A percentile compares a stretch with the other conserved stretches of the same genome.
Evolutionary conservation across 2,329 filamentous ascomycete species (phyloP).

Genomic region (Arachnomyces sp.): DNA sequence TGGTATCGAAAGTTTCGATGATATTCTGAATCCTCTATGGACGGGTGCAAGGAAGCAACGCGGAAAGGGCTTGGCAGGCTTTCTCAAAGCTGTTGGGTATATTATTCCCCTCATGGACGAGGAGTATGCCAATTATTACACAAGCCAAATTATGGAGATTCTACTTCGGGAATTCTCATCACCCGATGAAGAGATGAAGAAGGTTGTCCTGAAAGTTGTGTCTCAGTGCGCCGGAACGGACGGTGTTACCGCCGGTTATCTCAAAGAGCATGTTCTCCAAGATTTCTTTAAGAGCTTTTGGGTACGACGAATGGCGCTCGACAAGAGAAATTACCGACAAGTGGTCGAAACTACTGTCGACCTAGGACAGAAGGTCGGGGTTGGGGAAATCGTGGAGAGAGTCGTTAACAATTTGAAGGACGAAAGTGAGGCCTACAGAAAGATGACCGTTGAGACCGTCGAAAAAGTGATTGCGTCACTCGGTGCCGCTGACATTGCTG

Average conservation of each 20-base stretch:
- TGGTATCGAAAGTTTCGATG: slow-evolving; percentile 97
- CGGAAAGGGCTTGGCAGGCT: slow-evolving; percentile 90
- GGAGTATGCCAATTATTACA: slow-evolving; percentile 99
- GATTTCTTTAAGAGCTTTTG: slow-evolving; percentile 99
- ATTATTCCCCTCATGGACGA: slow-evolving; percentile 99
- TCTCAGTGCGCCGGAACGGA: slow-evolving; percentile 92
- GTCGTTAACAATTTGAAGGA: slow-evolving; percentile 96
- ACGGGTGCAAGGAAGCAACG: slow-evolving; percentile 92
- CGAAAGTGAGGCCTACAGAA: slow-evolving; percentile 93
- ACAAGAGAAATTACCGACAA: slow-evolving; percentile 95
- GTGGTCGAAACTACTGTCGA: slow-evolving; percentile 98
- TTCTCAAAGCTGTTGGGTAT: slow-evolving; percentile 94
- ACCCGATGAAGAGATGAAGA: slow-evolving; percentile 99
- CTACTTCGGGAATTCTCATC: slow-evolving; percentile 91
- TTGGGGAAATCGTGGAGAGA: slow-evolving; percentile 85
- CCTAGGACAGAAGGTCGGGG: slow-evolving; percentile 94
- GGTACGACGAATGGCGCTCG: slow-evolving; percentile 92
- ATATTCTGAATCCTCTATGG: slow-evolving; percentile 95
- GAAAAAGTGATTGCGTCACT: slow-evolving; percentile 93
- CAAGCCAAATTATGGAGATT: slow-evolving; percentile 98
- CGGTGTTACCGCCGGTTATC: slow-evolving; percentile 86
- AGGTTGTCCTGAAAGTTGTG: slow-evolving; percentile 94
- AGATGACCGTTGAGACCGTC: slow-evolving; percentile 98
- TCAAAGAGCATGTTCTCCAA: slow-evolving; percentile 89
- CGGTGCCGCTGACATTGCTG: slow-evolving; percentile 87